Conservation (phyloP, 2,329 filamentous ascomycete species). For the Cladophialophora yegresii region DNA sequence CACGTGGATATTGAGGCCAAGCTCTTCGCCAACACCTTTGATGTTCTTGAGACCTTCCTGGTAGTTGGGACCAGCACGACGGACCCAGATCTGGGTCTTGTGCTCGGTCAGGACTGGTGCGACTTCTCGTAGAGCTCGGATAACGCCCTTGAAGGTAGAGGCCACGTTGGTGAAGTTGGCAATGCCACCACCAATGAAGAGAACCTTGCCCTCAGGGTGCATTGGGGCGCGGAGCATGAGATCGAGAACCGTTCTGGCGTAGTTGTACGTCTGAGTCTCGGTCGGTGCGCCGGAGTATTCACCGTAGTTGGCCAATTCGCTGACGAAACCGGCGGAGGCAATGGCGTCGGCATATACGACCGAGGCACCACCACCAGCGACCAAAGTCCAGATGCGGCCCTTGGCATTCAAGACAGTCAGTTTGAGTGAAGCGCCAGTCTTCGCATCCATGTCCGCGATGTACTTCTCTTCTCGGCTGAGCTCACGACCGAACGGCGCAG, state of each 20-base stretch:
- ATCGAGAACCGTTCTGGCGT: conserved; percentile 93
- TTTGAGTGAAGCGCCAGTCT: conserved; percentile 98
- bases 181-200: conserved; percentile 99
- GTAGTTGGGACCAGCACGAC: conserved; percentile 91
- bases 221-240: conserved; percentile 91
- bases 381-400: conserved; percentile 95
- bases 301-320: conserved; percentile 98
- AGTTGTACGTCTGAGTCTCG: conserved; percentile 99
- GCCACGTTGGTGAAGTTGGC: conserved; percentile 99
- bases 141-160: conserved; percentile 99
- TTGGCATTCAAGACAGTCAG: conserved; percentile 90
- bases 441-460: conserved; percentile 97
- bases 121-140: conserved; percentile 90
- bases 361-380: conserved; percentile 98
- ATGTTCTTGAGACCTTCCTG: conserved; percentile 99
- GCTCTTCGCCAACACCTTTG: conserved; percentile 91
- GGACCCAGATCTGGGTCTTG: conserved; percentile 97
- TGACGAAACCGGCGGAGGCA: conserved; percentile 89
- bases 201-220: conserved; percentile 88
- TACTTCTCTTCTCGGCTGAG: conserved; percentile 98
- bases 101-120: conserved; percentile 85
- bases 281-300: conserved; percentile 99
- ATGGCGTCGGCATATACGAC: conserved; percentile 99
- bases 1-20: conserved; percentile 93
- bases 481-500: conserved; percentile 97